These are phyloP conservation scores for Populus ilicifolia DNA, from an alignment of 345 rosid genomes.

Conservation along the genomic window DNA sequence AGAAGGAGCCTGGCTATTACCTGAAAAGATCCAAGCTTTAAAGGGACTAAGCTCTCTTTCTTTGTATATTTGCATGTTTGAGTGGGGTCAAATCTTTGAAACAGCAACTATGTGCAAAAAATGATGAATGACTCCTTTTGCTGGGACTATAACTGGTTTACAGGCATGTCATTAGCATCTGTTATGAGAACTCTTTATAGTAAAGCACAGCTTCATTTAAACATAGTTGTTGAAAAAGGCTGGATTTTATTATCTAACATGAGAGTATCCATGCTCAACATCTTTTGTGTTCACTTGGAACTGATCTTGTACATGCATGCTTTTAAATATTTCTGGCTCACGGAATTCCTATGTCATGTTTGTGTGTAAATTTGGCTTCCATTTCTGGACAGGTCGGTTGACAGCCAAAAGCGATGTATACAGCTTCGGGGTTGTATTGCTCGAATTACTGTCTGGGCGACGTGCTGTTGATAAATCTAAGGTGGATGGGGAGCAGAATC, in stretches of 20 bases:
- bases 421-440: conserved; percentile 91
- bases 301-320: neutral
- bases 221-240: neutral
- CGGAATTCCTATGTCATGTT: neutral
- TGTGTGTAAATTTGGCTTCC: conserved; percentile 3
- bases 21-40: neutral
- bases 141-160: neutral
- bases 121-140: neutral
- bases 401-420: conserved; percentile 93
- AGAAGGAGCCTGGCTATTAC: neutral
- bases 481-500: conserved; percentile 73
- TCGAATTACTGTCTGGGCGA: conserved; percentile 83
- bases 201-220: neutral
- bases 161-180: neutral
- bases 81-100: neutral
- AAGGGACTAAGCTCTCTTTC: neutral
- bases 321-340: neutral
- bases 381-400: conserved; percentile 64
- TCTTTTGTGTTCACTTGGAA: neutral
- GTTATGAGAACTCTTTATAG: neutral
- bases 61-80: neutral
- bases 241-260: neutral
- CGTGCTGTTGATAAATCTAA: conserved; percentile 86
- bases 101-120: neutral
- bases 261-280: neutral